Percentiles rank a stretch among this genome's conserved stretches.
Conservation (phyloP, 2,329 filamentous ascomycete genomes). For the Truncatella angustata region DNA sequence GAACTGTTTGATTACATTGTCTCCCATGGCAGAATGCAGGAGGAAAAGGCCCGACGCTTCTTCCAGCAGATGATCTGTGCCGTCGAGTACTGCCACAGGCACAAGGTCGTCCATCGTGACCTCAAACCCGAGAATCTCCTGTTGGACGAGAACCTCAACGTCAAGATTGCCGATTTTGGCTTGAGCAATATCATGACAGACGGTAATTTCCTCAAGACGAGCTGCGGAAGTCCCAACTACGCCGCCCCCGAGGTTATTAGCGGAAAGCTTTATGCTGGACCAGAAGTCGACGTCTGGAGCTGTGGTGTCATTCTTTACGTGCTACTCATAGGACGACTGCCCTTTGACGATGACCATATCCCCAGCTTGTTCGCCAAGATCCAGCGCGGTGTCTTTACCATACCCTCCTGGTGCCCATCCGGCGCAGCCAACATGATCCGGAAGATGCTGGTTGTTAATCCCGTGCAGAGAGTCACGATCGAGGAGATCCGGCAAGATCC, state of each 20-base stretch:
- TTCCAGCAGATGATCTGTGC: slow-evolving; percentile 99
- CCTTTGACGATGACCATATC: slow-evolving; percentile 98
- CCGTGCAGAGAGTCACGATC: slow-evolving; percentile 90
- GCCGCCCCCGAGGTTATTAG: slow-evolving; percentile 97
- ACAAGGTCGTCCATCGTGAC: slow-evolving; percentile 98
- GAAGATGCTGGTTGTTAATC: slow-evolving; percentile 93
- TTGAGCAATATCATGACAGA: slow-evolving; percentile 99
- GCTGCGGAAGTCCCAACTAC: slow-evolving; percentile 97
- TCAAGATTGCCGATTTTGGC: slow-evolving; percentile 99
- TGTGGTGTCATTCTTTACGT: slow-evolving; percentile 89
- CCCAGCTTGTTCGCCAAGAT: slow-evolving; percentile 98
- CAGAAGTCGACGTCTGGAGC: slow-evolving; percentile 98
- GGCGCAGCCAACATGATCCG: slow-evolving; percentile 82
- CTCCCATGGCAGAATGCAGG: slow-evolving; percentile 85
- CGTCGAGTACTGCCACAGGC: slow-evolving; percentile 96
- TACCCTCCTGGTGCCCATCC: slow-evolving; percentile 85
- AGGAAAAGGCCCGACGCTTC: slow-evolving; percentile 91
- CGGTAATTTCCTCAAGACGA: slow-evolving; percentile 97
- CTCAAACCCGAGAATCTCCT: slow-evolving; percentile 96
- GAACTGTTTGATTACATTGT: slow-evolving; percentile 99
- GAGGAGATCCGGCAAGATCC: slow-evolving; percentile 89
- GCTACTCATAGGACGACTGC: slow-evolving; percentile 75
- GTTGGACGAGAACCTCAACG: slow-evolving; percentile 91
- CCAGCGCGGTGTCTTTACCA: slow-evolving; percentile 86
- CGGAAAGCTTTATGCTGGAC: slow-evolving; percentile 94